Conservation (phyloP, 1,139 yeast genomes). For the Kodamaea sp. region DNA sequence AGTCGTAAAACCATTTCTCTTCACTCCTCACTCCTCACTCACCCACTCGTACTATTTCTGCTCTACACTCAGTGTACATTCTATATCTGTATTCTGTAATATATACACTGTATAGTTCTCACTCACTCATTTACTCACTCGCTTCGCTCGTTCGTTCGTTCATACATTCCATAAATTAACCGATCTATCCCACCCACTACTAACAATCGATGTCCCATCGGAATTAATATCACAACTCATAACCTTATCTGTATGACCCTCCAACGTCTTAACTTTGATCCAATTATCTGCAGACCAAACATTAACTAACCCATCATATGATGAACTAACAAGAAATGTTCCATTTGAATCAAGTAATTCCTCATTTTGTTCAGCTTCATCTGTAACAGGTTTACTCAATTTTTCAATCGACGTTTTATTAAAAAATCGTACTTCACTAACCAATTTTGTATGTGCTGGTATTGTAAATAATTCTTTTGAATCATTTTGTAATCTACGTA, state of each 20-base stretch:
- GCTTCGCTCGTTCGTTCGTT: constrained; percentile 4
- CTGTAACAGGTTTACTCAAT: constrained; percentile 20
- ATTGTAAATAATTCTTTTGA: constrained; percentile 46
- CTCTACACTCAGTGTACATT: no score
- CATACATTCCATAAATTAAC: constrained; percentile 54
- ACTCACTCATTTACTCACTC: background rate
- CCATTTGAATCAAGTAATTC: constrained; percentile 33
- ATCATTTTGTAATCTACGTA: constrained; percentile 44
- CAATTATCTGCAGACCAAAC: constrained; percentile 75
- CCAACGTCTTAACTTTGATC: constrained; percentile 51
- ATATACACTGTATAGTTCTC: background rate
- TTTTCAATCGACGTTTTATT: constrained; percentile 17
- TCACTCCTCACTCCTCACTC: no score
- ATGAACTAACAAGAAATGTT: constrained; percentile 52
- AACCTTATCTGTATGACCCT: constrained; percentile 68
- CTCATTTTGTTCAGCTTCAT: constrained; percentile 23
- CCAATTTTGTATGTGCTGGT: constrained; percentile 73
- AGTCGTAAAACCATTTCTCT: no score
- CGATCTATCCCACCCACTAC: constrained; percentile 84
- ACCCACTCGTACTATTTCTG: no score
- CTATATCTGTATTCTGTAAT: background rate
- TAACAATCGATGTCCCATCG: constrained; percentile 43
- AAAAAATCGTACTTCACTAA: constrained; percentile 63
- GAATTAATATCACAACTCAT: constrained; percentile 62
- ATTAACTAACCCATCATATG: constrained; percentile 67